Evolutionary conservation across 306 rosid species (phyloP).

Genomic region (Gynostemma pentaphyllum): DNA sequence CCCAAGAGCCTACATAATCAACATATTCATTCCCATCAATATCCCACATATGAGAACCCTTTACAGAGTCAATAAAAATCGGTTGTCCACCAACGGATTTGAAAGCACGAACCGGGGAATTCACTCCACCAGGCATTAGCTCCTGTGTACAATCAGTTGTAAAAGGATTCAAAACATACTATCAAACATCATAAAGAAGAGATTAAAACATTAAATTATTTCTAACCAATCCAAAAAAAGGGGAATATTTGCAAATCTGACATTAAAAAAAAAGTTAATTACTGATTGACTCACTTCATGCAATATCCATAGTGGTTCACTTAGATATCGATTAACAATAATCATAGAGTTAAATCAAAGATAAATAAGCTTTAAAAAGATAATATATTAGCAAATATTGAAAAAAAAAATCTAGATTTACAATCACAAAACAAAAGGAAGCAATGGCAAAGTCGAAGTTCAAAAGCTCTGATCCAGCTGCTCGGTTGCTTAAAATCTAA

Average conservation of each 20-base stretch:
- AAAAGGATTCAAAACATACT: background rate
- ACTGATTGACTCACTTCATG: no score
- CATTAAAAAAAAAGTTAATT: no score
- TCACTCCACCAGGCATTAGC: conserved; percentile 97
- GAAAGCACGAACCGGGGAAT: conserved; percentile 92
- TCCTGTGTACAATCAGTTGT: conserved; percentile 25
- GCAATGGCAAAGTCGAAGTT: background rate
- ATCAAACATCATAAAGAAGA: background rate
- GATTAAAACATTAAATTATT: background rate
- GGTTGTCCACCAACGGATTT: conserved; percentile 97
- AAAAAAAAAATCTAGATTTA: no score
- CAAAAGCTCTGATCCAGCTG: background rate
- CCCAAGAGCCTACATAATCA: conserved; percentile 99
- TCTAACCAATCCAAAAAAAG: background rate
- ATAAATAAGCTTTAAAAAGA: no score
- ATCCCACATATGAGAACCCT: conserved; percentile 89
- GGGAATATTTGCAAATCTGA: no score
- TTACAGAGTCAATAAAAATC: conserved; percentile 65
- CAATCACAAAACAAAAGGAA: background rate
- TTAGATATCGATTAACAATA: no score
- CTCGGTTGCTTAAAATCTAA: background rate
- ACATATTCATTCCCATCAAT: conserved; percentile 88
- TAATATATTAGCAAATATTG: no score
- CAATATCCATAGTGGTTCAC: no score
- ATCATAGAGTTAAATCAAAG: no score